Conservation (phyloP, 768 basidiomycete genomes). For the Termitomyces sp. region DNA sequence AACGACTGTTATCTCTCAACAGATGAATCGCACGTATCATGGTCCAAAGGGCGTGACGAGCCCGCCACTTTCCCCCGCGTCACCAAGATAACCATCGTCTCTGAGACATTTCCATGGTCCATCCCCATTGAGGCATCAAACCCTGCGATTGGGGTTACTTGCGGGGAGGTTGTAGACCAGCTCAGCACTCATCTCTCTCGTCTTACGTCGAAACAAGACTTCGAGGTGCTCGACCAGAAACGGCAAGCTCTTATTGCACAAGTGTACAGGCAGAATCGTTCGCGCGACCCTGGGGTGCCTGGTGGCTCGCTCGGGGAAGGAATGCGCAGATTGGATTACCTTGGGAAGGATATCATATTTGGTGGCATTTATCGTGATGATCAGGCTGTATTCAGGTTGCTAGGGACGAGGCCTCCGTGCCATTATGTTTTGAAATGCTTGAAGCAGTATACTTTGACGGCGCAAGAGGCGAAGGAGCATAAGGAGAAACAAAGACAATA, state of each 20-base stretch:
- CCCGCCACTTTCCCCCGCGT: constrained; percentile 65
- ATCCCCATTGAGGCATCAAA: constrained; percentile 41
- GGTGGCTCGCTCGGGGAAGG: constrained; percentile 62
- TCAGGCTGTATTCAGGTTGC: constrained; percentile 32
- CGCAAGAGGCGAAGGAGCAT: constrained; percentile 44
- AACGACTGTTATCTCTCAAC: constrained; percentile 54
- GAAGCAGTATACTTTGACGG: constrained; percentile 38
- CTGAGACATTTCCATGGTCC: constrained; percentile 49
- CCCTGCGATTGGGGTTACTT: constrained; percentile 51
- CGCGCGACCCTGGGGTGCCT: constrained; percentile 55
- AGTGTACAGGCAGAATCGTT: constrained; percentile 63
- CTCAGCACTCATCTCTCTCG: constrained; percentile 46
- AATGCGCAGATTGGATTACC: constrained; percentile 63
- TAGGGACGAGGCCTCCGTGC: constrained; percentile 48
- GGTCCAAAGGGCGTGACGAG: constrained; percentile 57
- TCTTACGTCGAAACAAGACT: constrained; percentile 48
- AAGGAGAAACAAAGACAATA: constrained; percentile 26
- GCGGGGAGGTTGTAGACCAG: constrained; percentile 57
- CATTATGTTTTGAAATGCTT: constrained; percentile 54
- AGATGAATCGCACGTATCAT: constrained; percentile 56
- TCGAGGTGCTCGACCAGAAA: constrained; percentile 28
- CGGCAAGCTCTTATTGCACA: constrained; percentile 38
- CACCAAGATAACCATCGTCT: constrained; percentile 45
- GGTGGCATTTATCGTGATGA: constrained; percentile 54
- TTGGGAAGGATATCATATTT: constrained; percentile 52